Base-by-base conservation (phyloP, 768 basidiomycete species). In the Phanerodontia chrysosporium region DNA sequence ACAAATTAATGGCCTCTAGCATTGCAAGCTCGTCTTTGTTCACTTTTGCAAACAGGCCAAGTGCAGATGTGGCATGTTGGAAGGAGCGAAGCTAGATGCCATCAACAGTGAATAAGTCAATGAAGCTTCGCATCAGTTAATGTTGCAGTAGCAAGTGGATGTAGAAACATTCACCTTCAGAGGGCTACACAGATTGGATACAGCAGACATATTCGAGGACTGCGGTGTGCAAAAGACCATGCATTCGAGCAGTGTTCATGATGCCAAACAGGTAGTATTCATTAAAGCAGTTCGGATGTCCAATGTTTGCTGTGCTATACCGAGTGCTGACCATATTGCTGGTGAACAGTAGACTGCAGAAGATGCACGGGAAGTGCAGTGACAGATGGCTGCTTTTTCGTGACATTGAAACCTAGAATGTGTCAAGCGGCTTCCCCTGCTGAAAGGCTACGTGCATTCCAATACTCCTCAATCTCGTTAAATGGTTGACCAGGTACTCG, bases 391-490 rank as follows among this genome's bases (percentile, higher is more conserved):
- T 65, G 57, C 48, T 76, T 76, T 5, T 59, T 36, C 0, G 71
- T 69, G 36, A 78, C 66, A n/a, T 72, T 63, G 51, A 68, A 77
- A 0, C 72, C 72, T 0, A 75, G 49, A 28, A 75, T 74, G 3
- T 70, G 57, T 76, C 76, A 76, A 3, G 68, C 63, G 1, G 72
- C 75, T 60, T 78, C 72, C 5, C 30, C 21, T 2, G 51, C 51
- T n/a, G 51, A 53, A 21, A 53, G 51, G 21, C 39, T 75, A 0
- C 70, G 63, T 0, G 59, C 75, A 21, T 70, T 66, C 70, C 70
- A 70, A 25, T 62, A 75, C 5, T 77, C 73, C 24, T 70, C 65
- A 36, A 77, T 74, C 49, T 77, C 73, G 52, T 76, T 66, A 8
- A 73, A 45, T 5, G 49, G 30, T 8, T 49, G 51, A 0, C 30